phyloP scores from a whole-genome alignment of 2,329 filamentous ascomycete species.

The Aspergillus sp. region DNA sequence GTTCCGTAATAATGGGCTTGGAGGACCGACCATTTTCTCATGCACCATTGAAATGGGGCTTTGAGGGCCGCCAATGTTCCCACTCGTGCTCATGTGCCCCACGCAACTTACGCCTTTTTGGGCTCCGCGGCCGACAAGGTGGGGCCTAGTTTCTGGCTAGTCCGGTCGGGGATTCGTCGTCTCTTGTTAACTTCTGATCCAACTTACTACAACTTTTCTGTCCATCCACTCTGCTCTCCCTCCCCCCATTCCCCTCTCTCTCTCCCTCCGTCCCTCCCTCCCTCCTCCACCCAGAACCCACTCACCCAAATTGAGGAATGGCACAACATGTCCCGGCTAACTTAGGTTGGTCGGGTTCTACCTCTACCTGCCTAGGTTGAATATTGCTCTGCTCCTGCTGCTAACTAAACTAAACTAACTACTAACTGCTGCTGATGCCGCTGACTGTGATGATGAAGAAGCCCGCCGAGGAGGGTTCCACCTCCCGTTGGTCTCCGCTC shows the following conservation, averaged over 20 bases:
- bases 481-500: conserved; percentile 20
- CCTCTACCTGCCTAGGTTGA: neutral
- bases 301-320: conserved; percentile 19
- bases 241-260: neutral
- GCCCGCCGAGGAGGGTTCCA: conserved; percentile 9
- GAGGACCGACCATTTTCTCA: conserved; percentile 6
- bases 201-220: neutral
- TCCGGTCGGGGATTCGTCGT: conserved; percentile 14
- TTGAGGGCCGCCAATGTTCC: conserved; percentile 19
- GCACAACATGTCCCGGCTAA: conserved; percentile 12
- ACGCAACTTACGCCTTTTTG: conserved; percentile 26
- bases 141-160: conserved; percentile 13
- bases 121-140: conserved; percentile 27
- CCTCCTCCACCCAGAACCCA: neutral
- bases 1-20: conserved; percentile 15
- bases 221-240: neutral
- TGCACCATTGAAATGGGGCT: conserved; percentile 20
- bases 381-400: conserved; percentile 4
- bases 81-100: conserved; percentile 28
- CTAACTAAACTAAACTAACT: too few species aligned
- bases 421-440: conserved; percentile 4
- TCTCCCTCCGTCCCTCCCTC: neutral
- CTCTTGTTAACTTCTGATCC: conserved; percentile 12
- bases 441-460: conserved; percentile 9
- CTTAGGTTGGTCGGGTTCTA: too few species aligned